Evolutionary conservation across 768 basidiomycete species (phyloP), one percentile per base, ranked within the genome.

Genomic region (Suillus subaureus): DNA sequence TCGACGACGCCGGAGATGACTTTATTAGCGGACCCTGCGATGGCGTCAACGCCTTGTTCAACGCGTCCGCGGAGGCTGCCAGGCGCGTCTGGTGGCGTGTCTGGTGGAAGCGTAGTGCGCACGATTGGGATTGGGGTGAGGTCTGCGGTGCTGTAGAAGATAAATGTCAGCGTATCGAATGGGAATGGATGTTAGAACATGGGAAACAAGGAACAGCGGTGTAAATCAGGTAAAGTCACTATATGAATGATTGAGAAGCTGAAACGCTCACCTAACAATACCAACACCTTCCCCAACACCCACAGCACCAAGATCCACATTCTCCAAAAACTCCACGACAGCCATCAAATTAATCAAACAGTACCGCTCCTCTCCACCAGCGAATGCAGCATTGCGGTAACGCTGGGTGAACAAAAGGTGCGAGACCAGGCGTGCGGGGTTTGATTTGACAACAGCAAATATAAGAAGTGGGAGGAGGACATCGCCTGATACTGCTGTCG

Each of bases 331-430:
- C 74, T 98, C 96, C 1, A 93, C 93, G 6, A 97, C 96, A 13
- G 97, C 97, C 83, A 96, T 88, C 45, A 97, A 81, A 77, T 97
- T 99, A 75, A 98, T 92, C 47, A 97, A 83, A 65, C 96, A 98
- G 71, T 96, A 99, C 57, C 88, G 89, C 71, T 94, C 93, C 72
- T 98, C 95, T 3, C 96, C 96, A 1, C 89, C 87, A 1, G 73
- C 74, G 61, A 73, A 70, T 2, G 66, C 49, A 43, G 72, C 71
- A 45, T 79, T 77, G 23, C 78, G 71, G 64, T 75, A 74, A 3
- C 73, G 70, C 61, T 75, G 64, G 68, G 79, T 66, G 75, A 78
- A 65, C 74, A 79, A 70, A 78, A 88, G 64, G 80, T 80, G 72
- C 0, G 85, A 85, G n/a, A 85, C 85, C 0, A 99, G 84, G 65